These are phyloP conservation scores for Chaetomium tenue DNA, from an alignment of 495 filamentous ascomycete genomes.

Conservation along the genomic window DNA sequence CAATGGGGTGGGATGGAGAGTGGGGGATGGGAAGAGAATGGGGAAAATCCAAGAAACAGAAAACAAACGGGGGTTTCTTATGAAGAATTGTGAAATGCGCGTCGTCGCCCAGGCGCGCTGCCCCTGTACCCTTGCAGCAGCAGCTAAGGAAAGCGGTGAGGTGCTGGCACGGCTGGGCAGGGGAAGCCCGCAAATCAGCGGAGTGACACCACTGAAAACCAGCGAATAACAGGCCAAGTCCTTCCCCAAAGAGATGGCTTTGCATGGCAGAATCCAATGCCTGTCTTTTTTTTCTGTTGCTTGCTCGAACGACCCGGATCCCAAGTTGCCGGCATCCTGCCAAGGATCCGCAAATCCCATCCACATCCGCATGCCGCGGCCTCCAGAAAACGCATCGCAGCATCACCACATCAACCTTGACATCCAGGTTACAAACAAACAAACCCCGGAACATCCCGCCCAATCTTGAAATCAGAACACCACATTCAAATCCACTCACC, in stretches of 20 bases:
- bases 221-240: background rate
- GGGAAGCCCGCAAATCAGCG: background rate
- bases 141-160: conserved; percentile 13
- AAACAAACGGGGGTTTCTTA: background rate
- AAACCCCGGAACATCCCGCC: no score
- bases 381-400: background rate
- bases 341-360: conserved; percentile 19
- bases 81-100: background rate
- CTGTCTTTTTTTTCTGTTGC: background rate
- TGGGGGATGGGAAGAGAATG: conserved; percentile 10
- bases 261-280: conserved; percentile 10
- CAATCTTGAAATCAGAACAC: no score
- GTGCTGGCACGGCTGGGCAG: background rate
- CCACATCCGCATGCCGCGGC: conserved; percentile 9
- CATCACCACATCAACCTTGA: background rate
- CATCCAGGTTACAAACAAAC: no score
- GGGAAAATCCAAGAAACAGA: background rate
- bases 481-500: background rate
- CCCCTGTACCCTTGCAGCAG: background rate
- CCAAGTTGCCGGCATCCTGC: conserved; percentile 14
- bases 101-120: background rate
- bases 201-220: background rate
- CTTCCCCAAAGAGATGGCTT: background rate
- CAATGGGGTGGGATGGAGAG: conserved; percentile 6
- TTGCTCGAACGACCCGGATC: conserved; percentile 24